These are phyloP conservation scores for Alternaria rosae DNA, from an alignment of 2,329 filamentous ascomycete species.

Conservation along the genomic window DNA sequence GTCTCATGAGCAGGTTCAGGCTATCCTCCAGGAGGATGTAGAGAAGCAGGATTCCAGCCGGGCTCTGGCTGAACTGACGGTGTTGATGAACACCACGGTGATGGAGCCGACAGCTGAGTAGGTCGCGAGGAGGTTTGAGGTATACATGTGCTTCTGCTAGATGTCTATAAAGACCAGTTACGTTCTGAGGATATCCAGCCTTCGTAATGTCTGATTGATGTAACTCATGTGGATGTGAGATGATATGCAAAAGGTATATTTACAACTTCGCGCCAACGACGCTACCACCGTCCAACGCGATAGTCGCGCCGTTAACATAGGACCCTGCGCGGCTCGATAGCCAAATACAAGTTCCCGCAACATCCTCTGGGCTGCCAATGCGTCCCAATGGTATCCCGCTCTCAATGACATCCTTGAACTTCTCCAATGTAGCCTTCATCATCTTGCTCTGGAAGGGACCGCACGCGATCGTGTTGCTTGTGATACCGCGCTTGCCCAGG, in stretches of 20 bases:
- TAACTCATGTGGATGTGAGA: no score
- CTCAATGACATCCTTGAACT: conserved; percentile 64
- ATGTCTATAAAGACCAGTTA: no score
- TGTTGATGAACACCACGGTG: no score
- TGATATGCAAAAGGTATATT: neutral
- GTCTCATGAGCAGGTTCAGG: no score
- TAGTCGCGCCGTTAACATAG: conserved; percentile 54
- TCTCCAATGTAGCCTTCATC: conserved; percentile 73
- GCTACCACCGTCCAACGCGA: conserved; percentile 52
- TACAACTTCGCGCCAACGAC: conserved; percentile 50
- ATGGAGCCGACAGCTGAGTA: no score
- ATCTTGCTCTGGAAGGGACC: conserved; percentile 76
- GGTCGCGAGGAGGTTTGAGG: no score
- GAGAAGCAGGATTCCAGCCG: no score
- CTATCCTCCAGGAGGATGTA: no score
- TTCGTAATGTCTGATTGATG: no score
- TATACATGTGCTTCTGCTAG: no score
- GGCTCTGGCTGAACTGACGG: no score
- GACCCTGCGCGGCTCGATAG: conserved; percentile 70
- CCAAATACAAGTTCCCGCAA: conserved; percentile 75
- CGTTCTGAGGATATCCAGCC: no score
- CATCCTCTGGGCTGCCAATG: conserved; percentile 72
- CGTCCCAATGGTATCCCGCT: conserved; percentile 69
- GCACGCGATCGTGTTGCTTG: conserved; percentile 73
- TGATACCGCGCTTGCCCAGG: conserved; percentile 67